Evolutionary conservation across 345 rosid species (phyloP), one percentile per base, ranked within the genome.

Genomic region (Ceriops zippeliana): DNA sequence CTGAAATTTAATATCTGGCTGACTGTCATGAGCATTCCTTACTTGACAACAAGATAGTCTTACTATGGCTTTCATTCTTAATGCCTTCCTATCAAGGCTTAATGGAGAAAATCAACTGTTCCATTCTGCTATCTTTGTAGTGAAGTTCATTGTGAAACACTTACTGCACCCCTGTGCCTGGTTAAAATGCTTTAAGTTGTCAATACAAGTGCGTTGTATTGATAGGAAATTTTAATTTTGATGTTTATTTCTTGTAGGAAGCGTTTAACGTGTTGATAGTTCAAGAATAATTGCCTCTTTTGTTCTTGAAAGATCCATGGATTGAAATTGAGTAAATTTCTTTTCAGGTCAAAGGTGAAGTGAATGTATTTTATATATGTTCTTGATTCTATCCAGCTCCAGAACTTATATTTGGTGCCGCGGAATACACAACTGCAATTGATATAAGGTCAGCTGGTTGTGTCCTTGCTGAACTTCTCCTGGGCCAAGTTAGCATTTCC

Each of bases 361-460:
- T 73, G 24, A 77, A 72, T 65, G 68, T 77, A 72, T 63, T 73
- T 63, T 77, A 77, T 63, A 77, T 77, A 16, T 77, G 80, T 59
- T 77, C 80, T 31, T 73, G 80, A 11, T 77, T 77, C 67, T 77
- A 77, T 52, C 76, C 76, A 22, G 80, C 80, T 77, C 80, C 80
- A 10, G 80, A 77, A 42, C 80, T 77, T 27, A 77, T 77, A 71
- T 77, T 77, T 51, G 80, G 80, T 19, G 80, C 80, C 38, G 72
- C 76, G 0, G 80, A 77, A 16, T 77, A 77, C 21, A 72, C 80
- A 28, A 77, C 80, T 10, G 72, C 80, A 31, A 77, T 77, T 63
- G 80, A 77, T 63, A 77, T 77, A 54, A 72, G 80, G 80, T 77
- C 80, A 28, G 80, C 80, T 30, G 80, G 80, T 42, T 77, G 80